Conservation (phyloP, 305 asterid genomes). For the Fraxinus floribunda region DNA sequence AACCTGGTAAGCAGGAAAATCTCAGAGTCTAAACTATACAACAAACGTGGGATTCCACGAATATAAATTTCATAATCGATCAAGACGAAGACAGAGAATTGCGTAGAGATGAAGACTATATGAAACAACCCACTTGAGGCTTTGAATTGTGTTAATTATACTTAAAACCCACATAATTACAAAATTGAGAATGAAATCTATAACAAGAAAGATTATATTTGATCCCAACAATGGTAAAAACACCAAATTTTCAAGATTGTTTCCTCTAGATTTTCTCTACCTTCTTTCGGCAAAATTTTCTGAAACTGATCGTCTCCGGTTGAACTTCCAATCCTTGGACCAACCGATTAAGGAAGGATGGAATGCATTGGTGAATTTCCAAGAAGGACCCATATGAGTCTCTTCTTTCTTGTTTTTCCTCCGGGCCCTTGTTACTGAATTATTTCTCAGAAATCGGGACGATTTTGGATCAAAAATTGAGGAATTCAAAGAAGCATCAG, state of each 20-base stretch:
- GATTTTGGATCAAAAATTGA: slow-evolving; percentile 51
- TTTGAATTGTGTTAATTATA: slow-evolving; percentile 27
- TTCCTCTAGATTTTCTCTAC: slow-evolving; percentile 28
- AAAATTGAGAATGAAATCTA: slow-evolving; percentile 17
- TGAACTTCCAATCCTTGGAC: slow-evolving; percentile 64
- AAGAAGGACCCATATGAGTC: slow-evolving; percentile 54
- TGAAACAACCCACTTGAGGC: background rate
- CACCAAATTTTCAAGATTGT: slow-evolving; percentile 20
- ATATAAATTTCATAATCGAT: background rate
- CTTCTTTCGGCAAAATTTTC: slow-evolving; percentile 45
- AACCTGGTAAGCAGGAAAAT: background rate
- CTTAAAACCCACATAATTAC: slow-evolving; percentile 28
- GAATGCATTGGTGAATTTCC: slow-evolving; percentile 56
- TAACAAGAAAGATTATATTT: slow-evolving; percentile 19
- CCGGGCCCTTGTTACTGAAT: slow-evolving; percentile 37
- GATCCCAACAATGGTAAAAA: slow-evolving; percentile 14
- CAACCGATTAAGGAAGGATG: slow-evolving; percentile 62
- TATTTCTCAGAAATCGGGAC: slow-evolving; percentile 42
- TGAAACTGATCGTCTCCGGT: slow-evolving; percentile 55
- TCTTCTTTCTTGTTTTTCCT: slow-evolving; percentile 50
- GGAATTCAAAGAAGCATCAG: slow-evolving; percentile 50
- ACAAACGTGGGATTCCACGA: background rate
- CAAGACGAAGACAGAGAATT: background rate
- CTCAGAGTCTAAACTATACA: slow-evolving; percentile 33
- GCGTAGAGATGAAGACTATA: background rate